A percentile compares a stretch with the other conserved stretches of the same genome.
Evolutionary conservation across 305 asterid genomes (phyloP).

Genomic region (Withania somnifera): DNA sequence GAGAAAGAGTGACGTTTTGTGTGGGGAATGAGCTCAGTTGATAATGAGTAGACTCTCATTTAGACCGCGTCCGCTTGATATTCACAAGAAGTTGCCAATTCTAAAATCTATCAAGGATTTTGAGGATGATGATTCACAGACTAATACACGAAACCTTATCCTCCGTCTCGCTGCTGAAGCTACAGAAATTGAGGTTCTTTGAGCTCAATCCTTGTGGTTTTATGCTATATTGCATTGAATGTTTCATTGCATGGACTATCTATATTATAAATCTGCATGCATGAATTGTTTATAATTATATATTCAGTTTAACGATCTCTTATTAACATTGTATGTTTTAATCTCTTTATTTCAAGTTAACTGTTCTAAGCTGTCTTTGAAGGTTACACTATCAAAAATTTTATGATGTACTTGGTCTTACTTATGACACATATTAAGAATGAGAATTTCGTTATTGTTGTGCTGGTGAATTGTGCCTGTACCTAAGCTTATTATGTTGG

Average conservation of each 20-base stretch:
- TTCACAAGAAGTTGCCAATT: conserved; percentile 93
- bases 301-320: not conserved
- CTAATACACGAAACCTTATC: conserved; percentile 82
- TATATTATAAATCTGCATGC: not conserved
- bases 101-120: conserved; percentile 83
- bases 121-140: conserved; percentile 87
- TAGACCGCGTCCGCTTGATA: conserved; percentile 98
- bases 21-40: not conserved
- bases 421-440: not conserved
- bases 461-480: not conserved
- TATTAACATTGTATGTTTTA: not conserved
- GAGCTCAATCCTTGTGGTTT: not conserved
- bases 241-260: not conserved
- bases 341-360: not conserved
- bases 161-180: conserved; percentile 72
- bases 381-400: not conserved
- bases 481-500: not conserved
- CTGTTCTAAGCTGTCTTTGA: not conserved
- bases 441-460: not conserved
- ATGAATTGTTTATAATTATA: not conserved
- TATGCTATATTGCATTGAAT: not conserved
- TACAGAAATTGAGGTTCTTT: conserved; percentile 61
- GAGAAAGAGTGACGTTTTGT: not conserved
- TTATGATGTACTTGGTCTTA: not conserved
- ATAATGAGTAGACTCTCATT: conserved; percentile 92